Conservation (phyloP, 768 basidiomycete species). For the Dacryopinax primogenitus region DNA sequence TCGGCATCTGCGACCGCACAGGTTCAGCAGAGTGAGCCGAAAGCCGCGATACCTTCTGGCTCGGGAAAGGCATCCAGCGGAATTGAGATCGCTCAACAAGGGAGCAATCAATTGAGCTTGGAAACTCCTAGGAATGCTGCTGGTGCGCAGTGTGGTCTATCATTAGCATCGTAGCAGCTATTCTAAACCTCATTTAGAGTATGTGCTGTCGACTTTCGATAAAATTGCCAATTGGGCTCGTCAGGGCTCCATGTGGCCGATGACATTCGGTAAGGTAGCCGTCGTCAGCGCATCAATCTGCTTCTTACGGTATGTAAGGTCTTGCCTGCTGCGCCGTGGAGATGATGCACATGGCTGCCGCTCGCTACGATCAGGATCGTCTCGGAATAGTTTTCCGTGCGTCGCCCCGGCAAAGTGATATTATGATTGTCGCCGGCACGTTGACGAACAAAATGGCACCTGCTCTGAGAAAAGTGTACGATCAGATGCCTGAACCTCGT, state of each 20-base stretch:
- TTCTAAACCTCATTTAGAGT: slow-evolving; percentile 44
- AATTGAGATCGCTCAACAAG: slow-evolving; percentile 46
- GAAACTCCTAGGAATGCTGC: slow-evolving; percentile 83
- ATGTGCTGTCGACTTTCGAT: slow-evolving; percentile 90
- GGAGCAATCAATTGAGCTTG: slow-evolving; percentile 72
- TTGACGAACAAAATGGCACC: slow-evolving; percentile 99
- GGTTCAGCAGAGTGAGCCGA: neutral
- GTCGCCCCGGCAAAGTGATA: slow-evolving; percentile 92
- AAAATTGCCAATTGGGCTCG: slow-evolving; percentile 96
- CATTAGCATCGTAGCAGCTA: neutral
- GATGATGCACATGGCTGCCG: slow-evolving; percentile 99
- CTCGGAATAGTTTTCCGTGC: slow-evolving; percentile 97
- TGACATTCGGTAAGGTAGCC: slow-evolving; percentile 64
- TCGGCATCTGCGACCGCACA: neutral
- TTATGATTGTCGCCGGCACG: slow-evolving; percentile 99
- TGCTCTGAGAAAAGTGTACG: slow-evolving; percentile 88
- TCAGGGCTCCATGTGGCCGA: slow-evolving; percentile 98
- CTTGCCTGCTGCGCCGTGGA: slow-evolving; percentile 98
- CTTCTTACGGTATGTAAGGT: slow-evolving; percentile 35
- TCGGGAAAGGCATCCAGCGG: neutral
- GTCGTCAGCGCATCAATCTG: neutral
- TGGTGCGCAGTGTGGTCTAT: slow-evolving; percentile 40
- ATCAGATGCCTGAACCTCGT: slow-evolving; percentile 98
- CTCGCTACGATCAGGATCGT: slow-evolving; percentile 96
- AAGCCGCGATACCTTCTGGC: neutral